phyloP scores from a whole-genome alignment of 441 rosid genomes.

The Adansonia madagascariensis region DNA sequence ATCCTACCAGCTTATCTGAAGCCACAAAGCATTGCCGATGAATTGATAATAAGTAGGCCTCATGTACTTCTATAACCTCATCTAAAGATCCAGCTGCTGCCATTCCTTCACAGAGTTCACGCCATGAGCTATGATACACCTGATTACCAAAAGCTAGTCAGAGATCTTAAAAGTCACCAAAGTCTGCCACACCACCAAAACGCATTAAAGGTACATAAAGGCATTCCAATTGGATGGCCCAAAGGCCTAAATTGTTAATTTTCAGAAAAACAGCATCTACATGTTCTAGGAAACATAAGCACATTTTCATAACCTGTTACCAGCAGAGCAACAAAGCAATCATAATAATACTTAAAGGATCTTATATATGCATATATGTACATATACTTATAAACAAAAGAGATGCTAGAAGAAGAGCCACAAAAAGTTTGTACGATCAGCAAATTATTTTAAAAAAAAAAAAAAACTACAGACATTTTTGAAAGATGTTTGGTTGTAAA shows the following conservation, averaged over 20 bases:
- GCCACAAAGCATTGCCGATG: constrained; percentile 97
- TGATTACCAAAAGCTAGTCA: constrained; percentile 44
- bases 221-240: background rate
- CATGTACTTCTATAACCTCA: constrained; percentile 95
- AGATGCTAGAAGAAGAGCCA: background rate
- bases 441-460: background rate
- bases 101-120: constrained; percentile 91
- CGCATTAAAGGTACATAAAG: background rate
- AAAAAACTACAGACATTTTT: background rate
- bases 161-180: constrained; percentile 22
- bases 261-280: background rate
- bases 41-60: constrained; percentile 83
- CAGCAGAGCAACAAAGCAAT: constrained; percentile 4
- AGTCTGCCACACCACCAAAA: background rate
- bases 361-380: background rate
- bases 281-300: background rate
- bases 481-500: background rate
- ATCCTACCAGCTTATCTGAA: constrained; percentile 85
- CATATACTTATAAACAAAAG: background rate
- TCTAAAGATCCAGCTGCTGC: constrained; percentile 86
- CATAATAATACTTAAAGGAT: constrained; percentile 10
- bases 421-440: background rate
- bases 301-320: background rate
- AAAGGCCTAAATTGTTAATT: background rate
- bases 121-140: constrained; percentile 98